Conservation (phyloP, 495 filamentous ascomycete species). For the Aspergillus leporis region DNA sequence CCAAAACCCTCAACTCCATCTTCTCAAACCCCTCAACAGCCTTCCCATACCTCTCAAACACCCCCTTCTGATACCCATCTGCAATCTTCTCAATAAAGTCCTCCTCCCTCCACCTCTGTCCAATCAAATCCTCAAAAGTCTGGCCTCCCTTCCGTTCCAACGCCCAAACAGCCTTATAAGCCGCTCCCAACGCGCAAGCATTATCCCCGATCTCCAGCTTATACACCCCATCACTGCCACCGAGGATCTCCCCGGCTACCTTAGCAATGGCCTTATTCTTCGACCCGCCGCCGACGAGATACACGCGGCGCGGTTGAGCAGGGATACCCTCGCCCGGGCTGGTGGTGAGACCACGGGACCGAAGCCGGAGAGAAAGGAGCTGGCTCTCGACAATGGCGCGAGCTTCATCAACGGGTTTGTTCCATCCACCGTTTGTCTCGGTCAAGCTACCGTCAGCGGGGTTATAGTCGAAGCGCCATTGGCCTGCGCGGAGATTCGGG, state of each 20-base stretch:
- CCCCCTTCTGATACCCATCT: constrained; percentile 72
- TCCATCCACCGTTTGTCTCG: constrained; percentile 50
- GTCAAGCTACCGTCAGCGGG: constrained; percentile 40
- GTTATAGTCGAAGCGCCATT: constrained; percentile 77
- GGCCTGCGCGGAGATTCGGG: constrained; percentile 79
- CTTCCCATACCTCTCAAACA: constrained; percentile 74
- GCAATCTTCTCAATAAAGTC: constrained; percentile 78
- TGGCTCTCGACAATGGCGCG: constrained; percentile 93
- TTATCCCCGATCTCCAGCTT: constrained; percentile 93
- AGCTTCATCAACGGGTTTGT: constrained; percentile 64
- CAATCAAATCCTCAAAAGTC: constrained; percentile 86
- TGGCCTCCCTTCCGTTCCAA: constrained; percentile 66
- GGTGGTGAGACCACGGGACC: constrained; percentile 72
- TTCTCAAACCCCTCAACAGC: constrained; percentile 76
- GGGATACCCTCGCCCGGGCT: constrained; percentile 57
- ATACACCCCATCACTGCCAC: constrained; percentile 85
- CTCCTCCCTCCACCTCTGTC: constrained; percentile 79
- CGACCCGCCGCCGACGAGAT: constrained; percentile 89
- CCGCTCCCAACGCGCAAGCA: constrained; percentile 90
- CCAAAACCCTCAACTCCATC: constrained; percentile 71
- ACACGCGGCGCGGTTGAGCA: constrained; percentile 83
- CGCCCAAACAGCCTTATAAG: constrained; percentile 97
- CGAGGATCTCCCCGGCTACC: constrained; percentile 81
- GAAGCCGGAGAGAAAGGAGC: constrained; percentile 82
- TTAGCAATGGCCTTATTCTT: constrained; percentile 84